These are phyloP conservation scores for Mortierella sp. DNA, from an alignment of 371 early-diverging fungal species.

Conservation along the genomic window DNA sequence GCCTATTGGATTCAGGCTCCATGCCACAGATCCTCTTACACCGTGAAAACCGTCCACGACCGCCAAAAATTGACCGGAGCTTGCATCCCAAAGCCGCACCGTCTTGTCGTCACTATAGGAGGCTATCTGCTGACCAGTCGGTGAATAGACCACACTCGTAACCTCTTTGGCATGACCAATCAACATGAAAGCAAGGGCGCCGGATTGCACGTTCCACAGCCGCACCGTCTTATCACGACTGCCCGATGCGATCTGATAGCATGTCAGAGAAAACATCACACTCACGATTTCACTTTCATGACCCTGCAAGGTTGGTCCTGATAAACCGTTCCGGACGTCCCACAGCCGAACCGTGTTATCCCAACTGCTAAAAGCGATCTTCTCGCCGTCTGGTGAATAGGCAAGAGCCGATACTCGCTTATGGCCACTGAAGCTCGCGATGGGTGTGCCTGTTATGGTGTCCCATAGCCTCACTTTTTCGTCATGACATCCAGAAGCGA, in stretches of 20 bases:
- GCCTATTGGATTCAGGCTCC: too few species aligned
- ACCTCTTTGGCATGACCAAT: too few species aligned
- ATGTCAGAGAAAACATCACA: not conserved
- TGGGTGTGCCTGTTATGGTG: not conserved
- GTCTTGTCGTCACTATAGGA: too few species aligned
- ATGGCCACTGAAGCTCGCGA: not conserved
- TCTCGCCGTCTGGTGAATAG: not conserved
- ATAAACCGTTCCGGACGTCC: not conserved
- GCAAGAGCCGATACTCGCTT: too few species aligned
- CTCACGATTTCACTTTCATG: too few species aligned
- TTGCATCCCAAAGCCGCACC: too few species aligned
- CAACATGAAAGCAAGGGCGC: too few species aligned
- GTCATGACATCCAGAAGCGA: conserved; percentile 8
- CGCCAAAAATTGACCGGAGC: too few species aligned
- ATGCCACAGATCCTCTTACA: too few species aligned
- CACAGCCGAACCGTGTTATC: conserved; percentile 8
- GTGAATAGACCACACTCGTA: too few species aligned
- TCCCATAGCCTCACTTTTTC: conserved; percentile 7
- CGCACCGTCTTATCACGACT: not conserved
- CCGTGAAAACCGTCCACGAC: too few species aligned
- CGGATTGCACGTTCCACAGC: not conserved
- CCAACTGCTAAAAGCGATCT: not conserved
- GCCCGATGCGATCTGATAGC: conserved; percentile 5
- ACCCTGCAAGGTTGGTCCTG: not conserved
- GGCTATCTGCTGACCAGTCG: too few species aligned